phyloP scores from a whole-genome alignment of 352 stramenopile genomes.

The Pythium vanterpoolii region DNA sequence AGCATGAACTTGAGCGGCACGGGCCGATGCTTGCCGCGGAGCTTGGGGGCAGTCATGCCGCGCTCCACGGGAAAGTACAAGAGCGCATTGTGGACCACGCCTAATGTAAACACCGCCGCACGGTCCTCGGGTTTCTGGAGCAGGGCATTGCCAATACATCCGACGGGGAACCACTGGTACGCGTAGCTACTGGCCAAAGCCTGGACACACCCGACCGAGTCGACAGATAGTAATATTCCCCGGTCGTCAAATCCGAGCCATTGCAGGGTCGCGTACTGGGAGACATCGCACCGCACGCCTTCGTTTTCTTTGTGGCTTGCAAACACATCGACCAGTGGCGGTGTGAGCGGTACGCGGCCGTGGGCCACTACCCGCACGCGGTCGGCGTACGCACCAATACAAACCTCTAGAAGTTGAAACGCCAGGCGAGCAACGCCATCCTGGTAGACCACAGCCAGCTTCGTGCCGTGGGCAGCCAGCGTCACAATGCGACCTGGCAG shows the following conservation, averaged over 20 bases:
- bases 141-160: slow-evolving; percentile 55
- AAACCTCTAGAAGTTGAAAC: slow-evolving; percentile 55
- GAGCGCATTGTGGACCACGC: slow-evolving; percentile 68
- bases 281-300: slow-evolving; percentile 30
- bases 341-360: slow-evolving; percentile 53
- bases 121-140: slow-evolving; percentile 59
- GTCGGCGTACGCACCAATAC: slow-evolving; percentile 32
- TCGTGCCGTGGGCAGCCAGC: slow-evolving; percentile 53
- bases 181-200: slow-evolving; percentile 47
- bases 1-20: slow-evolving; percentile 67
- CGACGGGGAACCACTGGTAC: slow-evolving; percentile 75
- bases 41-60: slow-evolving; percentile 33
- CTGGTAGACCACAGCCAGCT: slow-evolving; percentile 70
- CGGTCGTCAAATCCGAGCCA: slow-evolving; percentile 83
- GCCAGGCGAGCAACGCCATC: slow-evolving; percentile 38
- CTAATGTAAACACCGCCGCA: slow-evolving; percentile 58
- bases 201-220: slow-evolving; percentile 64
- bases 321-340: slow-evolving; percentile 58
- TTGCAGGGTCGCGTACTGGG: slow-evolving; percentile 52
- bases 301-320: slow-evolving; percentile 71
- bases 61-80: slow-evolving; percentile 72
- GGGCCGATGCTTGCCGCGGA: slow-evolving; percentile 69
- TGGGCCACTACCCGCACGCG: slow-evolving; percentile 46
- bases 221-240: slow-evolving; percentile 63
- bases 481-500: slow-evolving; percentile 68